A percentile compares a stretch with the other conserved stretches of the same genome.
These are phyloP conservation scores for Quercus lobata DNA, from an alignment of 331 rosid species.

Conservation along the genomic window DNA sequence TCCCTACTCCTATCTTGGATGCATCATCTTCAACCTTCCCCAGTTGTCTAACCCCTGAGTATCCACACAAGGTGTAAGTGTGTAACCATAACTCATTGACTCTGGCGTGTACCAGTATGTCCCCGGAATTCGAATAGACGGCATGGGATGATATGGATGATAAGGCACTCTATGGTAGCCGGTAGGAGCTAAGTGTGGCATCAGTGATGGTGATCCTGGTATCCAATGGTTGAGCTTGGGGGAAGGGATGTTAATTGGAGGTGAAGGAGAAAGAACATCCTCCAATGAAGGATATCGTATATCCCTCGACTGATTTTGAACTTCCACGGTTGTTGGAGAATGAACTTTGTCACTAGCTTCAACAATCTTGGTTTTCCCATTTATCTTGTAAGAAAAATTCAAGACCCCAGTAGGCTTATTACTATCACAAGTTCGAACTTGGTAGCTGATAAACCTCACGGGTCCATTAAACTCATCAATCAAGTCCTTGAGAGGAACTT, in stretches of 20 bases:
- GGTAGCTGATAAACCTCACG: constrained; percentile 27
- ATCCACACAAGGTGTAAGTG: neutral
- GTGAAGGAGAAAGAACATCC: neutral
- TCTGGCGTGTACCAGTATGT: neutral
- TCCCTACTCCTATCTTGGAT: neutral
- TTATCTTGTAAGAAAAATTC: constrained; percentile 27
- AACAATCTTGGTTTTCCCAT: neutral
- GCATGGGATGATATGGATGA: neutral
- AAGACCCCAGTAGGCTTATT: constrained; percentile 33
- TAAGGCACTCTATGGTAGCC: neutral
- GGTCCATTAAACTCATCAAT: constrained; percentile 22
- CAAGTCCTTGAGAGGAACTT: constrained; percentile 28
- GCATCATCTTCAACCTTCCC: neutral
- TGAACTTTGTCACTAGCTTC: neutral
- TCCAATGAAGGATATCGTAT: constrained; percentile 13
- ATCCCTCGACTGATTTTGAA: neutral
- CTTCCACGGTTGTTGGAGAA: neutral
- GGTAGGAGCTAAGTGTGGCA: neutral
- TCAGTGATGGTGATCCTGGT: constrained; percentile 6
- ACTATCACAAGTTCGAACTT: constrained; percentile 19
- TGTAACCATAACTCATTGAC: neutral
- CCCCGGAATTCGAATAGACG: neutral
- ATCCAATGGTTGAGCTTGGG: neutral
- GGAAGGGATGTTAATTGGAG: constrained; percentile 15
- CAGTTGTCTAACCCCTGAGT: neutral